These are phyloP conservation scores for Gossypium schwendimanii DNA, from an alignment of 441 rosid genomes.

Conservation along the genomic window DNA sequence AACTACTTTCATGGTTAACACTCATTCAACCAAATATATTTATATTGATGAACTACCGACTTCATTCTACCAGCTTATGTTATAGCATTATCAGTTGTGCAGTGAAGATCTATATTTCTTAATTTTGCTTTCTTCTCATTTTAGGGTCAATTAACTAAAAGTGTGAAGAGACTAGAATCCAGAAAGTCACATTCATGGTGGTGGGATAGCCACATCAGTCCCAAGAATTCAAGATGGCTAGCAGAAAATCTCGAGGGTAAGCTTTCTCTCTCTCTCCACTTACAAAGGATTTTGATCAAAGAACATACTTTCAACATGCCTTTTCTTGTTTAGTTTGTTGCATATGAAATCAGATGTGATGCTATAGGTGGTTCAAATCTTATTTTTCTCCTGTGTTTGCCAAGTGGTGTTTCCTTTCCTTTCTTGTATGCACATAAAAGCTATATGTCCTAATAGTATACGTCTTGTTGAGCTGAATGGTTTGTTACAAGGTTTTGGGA, in stretches of 20 bases:
- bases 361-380: not conserved
- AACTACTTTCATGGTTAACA: not conserved
- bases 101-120: not conserved
- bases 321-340: not conserved
- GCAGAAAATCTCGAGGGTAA: constrained; percentile 86
- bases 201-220: constrained; percentile 89
- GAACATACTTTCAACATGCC: not conserved
- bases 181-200: constrained; percentile 87
- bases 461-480: not conserved
- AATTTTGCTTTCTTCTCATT: not conserved
- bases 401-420: not conserved
- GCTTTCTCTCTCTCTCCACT: not conserved
- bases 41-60: not conserved
- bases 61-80: not conserved
- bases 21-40: no score
- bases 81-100: not conserved
- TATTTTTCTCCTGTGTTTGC: not conserved
- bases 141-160: constrained; percentile 37
- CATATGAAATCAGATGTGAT: not conserved
- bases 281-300: not conserved
- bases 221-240: constrained; percentile 87
- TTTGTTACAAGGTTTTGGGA: not conserved
- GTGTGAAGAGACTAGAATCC: constrained; percentile 49
- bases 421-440: not conserved
- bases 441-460: not conserved